These are phyloP conservation scores for Botrytis galanthina DNA, from an alignment of 2,329 filamentous ascomycete species.

Conservation along the genomic window DNA sequence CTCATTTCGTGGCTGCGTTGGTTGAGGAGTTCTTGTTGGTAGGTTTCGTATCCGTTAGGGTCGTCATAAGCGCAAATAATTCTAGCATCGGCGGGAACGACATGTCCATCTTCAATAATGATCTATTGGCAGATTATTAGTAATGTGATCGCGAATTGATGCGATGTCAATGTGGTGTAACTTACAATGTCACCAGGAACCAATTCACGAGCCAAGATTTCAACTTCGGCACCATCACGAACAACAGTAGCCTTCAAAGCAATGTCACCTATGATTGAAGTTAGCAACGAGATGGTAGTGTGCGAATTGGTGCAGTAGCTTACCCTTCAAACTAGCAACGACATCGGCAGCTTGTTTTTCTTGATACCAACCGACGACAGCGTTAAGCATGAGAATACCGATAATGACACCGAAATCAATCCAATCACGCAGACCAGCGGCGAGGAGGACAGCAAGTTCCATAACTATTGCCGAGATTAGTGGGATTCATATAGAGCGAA, in stretches of 20 bases:
- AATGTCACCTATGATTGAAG: slow-evolving; percentile 57
- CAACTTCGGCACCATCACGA: slow-evolving; percentile 64
- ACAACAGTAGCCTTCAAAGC: slow-evolving; percentile 70
- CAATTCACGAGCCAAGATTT: slow-evolving; percentile 71
- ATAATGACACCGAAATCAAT: slow-evolving; percentile 76
- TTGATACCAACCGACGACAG: slow-evolving; percentile 75
- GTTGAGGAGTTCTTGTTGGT: slow-evolving; percentile 62
- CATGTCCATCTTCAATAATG: slow-evolving; percentile 69
- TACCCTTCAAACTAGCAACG: slow-evolving; percentile 63
- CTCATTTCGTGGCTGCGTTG: slow-evolving; percentile 60
- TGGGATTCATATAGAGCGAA: neutral
- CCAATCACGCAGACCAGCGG: slow-evolving; percentile 73
- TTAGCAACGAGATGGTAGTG: neutral
- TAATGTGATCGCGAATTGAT: neutral
- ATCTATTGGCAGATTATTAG: slow-evolving; percentile 44
- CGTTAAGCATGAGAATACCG: slow-evolving; percentile 72
- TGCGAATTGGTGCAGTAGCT: neutral
- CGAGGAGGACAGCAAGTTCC: slow-evolving; percentile 72
- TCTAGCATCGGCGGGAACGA: slow-evolving; percentile 66
- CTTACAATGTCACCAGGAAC: slow-evolving; percentile 74
- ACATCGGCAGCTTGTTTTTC: slow-evolving; percentile 79
- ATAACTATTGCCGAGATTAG: slow-evolving; percentile 53
- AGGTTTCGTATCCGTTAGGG: slow-evolving; percentile 64
- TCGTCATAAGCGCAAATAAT: slow-evolving; percentile 71
- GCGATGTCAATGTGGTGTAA: slow-evolving; percentile 24